Evolutionary conservation across 169 alveolate species (phyloP).

Genomic region (Perkinsus olseni): DNA sequence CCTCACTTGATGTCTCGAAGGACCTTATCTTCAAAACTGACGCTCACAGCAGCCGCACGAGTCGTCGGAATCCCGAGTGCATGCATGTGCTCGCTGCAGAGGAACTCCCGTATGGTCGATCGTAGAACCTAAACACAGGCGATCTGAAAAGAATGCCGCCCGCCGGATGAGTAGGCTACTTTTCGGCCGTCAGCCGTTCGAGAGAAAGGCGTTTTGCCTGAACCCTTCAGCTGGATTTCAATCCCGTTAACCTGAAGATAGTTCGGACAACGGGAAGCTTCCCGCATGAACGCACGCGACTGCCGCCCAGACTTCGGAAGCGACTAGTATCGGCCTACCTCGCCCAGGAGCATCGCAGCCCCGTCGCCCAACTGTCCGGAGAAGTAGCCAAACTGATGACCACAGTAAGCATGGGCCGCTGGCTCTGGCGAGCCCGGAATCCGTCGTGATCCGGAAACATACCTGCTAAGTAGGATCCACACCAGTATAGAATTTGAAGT

Average conservation of each 20-base stretch:
- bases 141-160: background rate
- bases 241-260: background rate
- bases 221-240: slow-evolving; percentile 56
- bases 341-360: background rate
- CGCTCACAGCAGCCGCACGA: slow-evolving; percentile 51
- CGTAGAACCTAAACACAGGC: slow-evolving; percentile 25
- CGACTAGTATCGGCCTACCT: background rate
- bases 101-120: slow-evolving; percentile 54
- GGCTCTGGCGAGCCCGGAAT: background rate
- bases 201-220: slow-evolving; percentile 60
- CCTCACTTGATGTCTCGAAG: slow-evolving; percentile 41
- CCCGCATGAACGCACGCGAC: too few relatives aligned
- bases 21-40: slow-evolving; percentile 32
- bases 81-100: slow-evolving; percentile 55
- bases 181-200: slow-evolving; percentile 67
- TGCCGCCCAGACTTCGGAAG: too few relatives aligned
- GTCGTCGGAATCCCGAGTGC: slow-evolving; percentile 55
- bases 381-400: background rate
- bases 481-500: too few relatives aligned
- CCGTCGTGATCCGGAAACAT: background rate
- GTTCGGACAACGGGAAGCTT: too few relatives aligned
- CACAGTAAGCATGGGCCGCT: background rate
- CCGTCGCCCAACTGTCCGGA: background rate
- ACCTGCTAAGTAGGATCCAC: background rate
- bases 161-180: slow-evolving; percentile 16